These are phyloP conservation scores for Plasmodium yoelii DNA, from an alignment of 169 alveolate species.

Conservation along the genomic window DNA sequence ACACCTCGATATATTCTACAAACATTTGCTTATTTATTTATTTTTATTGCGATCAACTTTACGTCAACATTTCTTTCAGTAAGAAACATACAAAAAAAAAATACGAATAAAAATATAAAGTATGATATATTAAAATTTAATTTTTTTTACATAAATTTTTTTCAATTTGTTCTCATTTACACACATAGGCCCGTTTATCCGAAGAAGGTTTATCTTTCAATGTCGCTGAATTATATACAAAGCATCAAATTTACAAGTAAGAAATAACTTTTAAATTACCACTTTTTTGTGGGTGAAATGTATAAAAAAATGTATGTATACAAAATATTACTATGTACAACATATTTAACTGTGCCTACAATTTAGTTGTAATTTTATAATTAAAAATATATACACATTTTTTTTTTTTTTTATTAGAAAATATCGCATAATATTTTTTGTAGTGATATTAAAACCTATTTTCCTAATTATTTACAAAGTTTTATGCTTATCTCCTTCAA, in stretches of 20 bases:
- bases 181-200: conserved; percentile 54
- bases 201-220: conserved; percentile 72
- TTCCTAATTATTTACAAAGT: conserved; percentile 60
- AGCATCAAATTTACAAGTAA: conserved; percentile 68
- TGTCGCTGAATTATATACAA: conserved; percentile 68
- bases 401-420: conserved; percentile 18
- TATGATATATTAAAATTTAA: no score
- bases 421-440: conserved; percentile 64
- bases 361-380: background rate
- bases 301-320: background rate
- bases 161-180: background rate
- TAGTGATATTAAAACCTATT: conserved; percentile 64
- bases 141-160: no score
- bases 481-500: conserved; percentile 68
- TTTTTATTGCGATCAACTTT: conserved; percentile 67
- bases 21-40: conserved; percentile 66
- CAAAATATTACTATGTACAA: background rate
- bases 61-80: conserved; percentile 72
- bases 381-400: conserved; percentile 3
- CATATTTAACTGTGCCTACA: background rate
- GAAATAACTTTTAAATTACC: background rate
- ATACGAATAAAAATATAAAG: background rate
- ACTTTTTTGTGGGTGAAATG: no score
- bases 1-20: conserved; percentile 71
- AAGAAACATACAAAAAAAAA: background rate